Conservation (phyloP, 23 red algal species). For the Gracilaria caudata region DNA sequence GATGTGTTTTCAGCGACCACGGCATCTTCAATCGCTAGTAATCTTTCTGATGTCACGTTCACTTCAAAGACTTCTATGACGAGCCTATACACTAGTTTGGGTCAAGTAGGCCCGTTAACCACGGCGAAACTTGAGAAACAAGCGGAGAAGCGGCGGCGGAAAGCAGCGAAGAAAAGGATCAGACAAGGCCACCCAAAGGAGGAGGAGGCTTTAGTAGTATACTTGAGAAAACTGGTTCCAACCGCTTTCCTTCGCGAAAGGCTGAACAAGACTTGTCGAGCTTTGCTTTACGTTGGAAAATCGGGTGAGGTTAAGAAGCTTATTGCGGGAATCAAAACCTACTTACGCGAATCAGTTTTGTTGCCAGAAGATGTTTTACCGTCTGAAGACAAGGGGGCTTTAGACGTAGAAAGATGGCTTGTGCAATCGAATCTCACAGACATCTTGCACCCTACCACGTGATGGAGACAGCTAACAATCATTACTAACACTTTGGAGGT, state of each 20-base stretch:
- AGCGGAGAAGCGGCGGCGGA: conserved; percentile 44
- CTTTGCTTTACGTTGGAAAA: conserved; percentile 38
- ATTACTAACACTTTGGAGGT: neutral
- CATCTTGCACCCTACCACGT: neutral
- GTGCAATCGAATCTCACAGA: neutral
- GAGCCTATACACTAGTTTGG: conserved; percentile 44
- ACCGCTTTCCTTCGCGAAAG: conserved; percentile 4
- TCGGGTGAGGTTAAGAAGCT: neutral
- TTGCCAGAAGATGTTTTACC: conserved; percentile 40
- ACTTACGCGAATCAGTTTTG: conserved; percentile 13
- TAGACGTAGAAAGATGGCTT: neutral
- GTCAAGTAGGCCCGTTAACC: conserved; percentile 23
- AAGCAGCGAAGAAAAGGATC: conserved; percentile 55
- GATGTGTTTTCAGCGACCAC: conserved; percentile 64
- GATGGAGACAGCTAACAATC: neutral
- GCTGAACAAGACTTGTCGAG: conserved; percentile 1
- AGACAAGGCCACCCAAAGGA: conserved; percentile 53
- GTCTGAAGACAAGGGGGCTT: neutral
- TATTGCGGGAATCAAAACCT: neutral
- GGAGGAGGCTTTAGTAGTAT: conserved; percentile 35
- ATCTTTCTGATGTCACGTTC: conserved; percentile 64
- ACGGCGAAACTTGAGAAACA: conserved; percentile 63
- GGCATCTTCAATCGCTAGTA: conserved; percentile 34
- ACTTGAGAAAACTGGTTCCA: conserved; percentile 46
- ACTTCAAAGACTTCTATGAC: conserved; percentile 44